Conservation (phyloP, 202 grass and related monocot genomes). For the Panicum virgatum region DNA sequence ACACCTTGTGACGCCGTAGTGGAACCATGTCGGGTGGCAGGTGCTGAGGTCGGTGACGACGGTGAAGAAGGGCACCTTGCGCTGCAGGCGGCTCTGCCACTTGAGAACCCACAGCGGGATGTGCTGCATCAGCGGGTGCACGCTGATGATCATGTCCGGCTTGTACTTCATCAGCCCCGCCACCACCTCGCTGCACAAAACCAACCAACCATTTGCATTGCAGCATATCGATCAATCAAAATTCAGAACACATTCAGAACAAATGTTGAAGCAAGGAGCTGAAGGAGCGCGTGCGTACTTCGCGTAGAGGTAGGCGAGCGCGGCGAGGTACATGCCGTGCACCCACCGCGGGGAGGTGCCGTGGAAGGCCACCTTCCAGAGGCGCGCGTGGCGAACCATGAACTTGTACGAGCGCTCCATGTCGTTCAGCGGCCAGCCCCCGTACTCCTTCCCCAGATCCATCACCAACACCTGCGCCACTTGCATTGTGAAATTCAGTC, state of each 20-base stretch:
- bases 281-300: slow-evolving; percentile 42
- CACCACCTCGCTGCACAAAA: slow-evolving; percentile 72
- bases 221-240: no score
- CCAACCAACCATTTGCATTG: not conserved
- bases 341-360: slow-evolving; percentile 88
- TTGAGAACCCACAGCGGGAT: slow-evolving; percentile 95
- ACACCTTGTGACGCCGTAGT: slow-evolving; percentile 76
- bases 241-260: not conserved
- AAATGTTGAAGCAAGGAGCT: not conserved
- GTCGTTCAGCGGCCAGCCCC: slow-evolving; percentile 87
- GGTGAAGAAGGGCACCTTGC: slow-evolving; percentile 71
- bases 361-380: slow-evolving; percentile 92
- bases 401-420: slow-evolving; percentile 93
- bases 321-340: slow-evolving; percentile 81
- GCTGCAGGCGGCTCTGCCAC: slow-evolving; percentile 76
- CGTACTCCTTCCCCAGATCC: slow-evolving; percentile 86
- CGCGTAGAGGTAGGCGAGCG: slow-evolving; percentile 83
- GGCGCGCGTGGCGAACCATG: slow-evolving; percentile 72
- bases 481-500: not conserved
- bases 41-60: slow-evolving; percentile 88
- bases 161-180: slow-evolving; percentile 86
- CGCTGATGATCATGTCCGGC: slow-evolving; percentile 89
- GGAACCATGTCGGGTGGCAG: slow-evolving; percentile 96
- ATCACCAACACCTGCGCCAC: slow-evolving; percentile 68
- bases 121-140: slow-evolving; percentile 96